A percentile compares a stretch with the other conserved stretches of the same genome.
Conservation (phyloP, 108 stramenopile genomes). For the Licmophora abbreviata region DNA sequence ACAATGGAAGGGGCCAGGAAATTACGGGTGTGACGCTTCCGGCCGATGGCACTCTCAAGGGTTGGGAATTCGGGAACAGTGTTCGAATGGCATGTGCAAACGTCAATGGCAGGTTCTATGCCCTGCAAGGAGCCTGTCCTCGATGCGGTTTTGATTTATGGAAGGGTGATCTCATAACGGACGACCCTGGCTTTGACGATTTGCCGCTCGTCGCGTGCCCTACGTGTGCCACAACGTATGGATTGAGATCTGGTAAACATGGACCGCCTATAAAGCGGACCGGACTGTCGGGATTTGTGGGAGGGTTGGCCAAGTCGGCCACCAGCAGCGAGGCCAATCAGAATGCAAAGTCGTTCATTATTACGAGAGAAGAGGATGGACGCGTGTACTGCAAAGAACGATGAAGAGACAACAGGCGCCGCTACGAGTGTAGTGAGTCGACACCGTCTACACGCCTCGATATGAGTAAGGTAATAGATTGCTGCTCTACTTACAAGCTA, state of each 20-base stretch:
- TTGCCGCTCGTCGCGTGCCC: constrained; percentile 70
- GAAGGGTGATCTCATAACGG: constrained; percentile 55
- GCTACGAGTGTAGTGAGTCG: too few species aligned
- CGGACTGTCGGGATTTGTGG: constrained; percentile 72
- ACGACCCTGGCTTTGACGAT: constrained; percentile 51
- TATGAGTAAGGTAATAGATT: too few species aligned
- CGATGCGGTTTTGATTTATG: constrained; percentile 77
- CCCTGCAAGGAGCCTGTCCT: constrained; percentile 61
- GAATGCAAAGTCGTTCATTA: constrained; percentile 51
- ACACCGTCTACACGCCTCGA: too few species aligned
- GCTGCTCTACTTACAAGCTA: too few species aligned
- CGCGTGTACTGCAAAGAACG: constrained; percentile 55
- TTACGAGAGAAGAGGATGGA: constrained; percentile 60
- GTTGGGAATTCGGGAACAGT: constrained; percentile 79
- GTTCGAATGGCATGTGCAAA: constrained; percentile 64
- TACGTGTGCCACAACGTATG: constrained; percentile 69
- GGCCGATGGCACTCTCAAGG: constrained; percentile 46
- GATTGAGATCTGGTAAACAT: constrained; percentile 46
- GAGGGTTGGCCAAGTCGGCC: constrained; percentile 63
- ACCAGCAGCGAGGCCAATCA: constrained; percentile 36
- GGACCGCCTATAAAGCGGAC: constrained; percentile 67
- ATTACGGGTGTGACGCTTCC: constrained; percentile 81
- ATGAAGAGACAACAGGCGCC: too few species aligned
- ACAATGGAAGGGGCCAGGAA: constrained; percentile 72
- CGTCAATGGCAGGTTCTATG: constrained; percentile 57